Evolutionary conservation across 2,329 filamentous ascomycete species (phyloP).

Genomic region (Trichoderma sp.): DNA sequence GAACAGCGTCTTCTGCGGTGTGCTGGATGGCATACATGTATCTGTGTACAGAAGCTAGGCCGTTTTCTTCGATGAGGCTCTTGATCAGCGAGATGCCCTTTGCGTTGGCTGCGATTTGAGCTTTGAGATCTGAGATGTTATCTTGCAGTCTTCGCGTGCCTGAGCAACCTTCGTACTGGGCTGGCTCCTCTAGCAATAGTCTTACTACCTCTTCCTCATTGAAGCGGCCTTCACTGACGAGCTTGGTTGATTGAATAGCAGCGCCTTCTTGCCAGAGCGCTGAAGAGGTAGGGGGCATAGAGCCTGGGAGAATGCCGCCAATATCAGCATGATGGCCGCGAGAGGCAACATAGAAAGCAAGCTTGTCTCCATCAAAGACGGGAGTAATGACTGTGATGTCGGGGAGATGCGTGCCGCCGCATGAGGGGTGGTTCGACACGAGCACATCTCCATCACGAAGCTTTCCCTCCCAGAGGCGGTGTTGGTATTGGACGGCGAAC

Average conservation of each 20-base stretch:
- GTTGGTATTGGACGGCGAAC: constrained; percentile 70
- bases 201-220: constrained; percentile 73
- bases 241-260: constrained; percentile 62
- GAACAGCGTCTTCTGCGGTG: constrained; percentile 59
- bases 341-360: constrained; percentile 55
- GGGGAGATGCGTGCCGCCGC: constrained; percentile 39
- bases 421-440: constrained; percentile 35
- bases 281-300: constrained; percentile 74
- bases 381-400: constrained; percentile 39
- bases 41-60: constrained; percentile 67
- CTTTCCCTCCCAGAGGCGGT: constrained; percentile 59
- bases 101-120: constrained; percentile 82
- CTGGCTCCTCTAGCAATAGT: constrained; percentile 69
- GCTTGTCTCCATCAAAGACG: constrained; percentile 42
- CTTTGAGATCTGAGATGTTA: constrained; percentile 82
- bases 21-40: constrained; percentile 42
- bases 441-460: constrained; percentile 37
- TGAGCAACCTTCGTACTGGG: constrained; percentile 69
- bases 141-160: constrained; percentile 77
- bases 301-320: constrained; percentile 76
- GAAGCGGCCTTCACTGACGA: constrained; percentile 74
- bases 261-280: constrained; percentile 64
- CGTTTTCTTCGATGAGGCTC: constrained; percentile 69
- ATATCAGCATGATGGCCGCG: constrained; percentile 52
- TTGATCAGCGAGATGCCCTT: constrained; percentile 76